These are phyloP conservation scores for Leishmania amazonensis DNA, from an alignment of 208 protist species.

Conservation along the genomic window DNA sequence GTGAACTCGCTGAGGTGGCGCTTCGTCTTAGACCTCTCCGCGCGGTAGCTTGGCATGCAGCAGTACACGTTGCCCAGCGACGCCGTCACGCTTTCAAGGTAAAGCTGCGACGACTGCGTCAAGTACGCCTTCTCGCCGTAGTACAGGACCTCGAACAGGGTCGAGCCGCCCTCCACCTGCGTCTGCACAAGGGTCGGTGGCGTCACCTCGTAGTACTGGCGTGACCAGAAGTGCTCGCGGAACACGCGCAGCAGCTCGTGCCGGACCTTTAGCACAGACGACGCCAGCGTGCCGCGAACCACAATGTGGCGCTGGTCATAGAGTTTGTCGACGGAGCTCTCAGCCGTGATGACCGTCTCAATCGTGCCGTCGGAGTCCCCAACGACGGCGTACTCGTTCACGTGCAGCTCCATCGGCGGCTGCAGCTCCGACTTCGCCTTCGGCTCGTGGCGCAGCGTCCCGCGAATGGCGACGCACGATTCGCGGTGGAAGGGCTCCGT, in stretches of 20 bases:
- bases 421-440: slow-evolving; percentile 85
- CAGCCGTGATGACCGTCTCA: slow-evolving; percentile 90
- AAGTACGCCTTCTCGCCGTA: slow-evolving; percentile 98
- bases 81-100: slow-evolving; percentile 97
- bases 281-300: slow-evolving; percentile 89
- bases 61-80: slow-evolving; percentile 97
- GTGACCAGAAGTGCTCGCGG: slow-evolving; percentile 95
- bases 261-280: slow-evolving; percentile 92
- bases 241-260: slow-evolving; percentile 92
- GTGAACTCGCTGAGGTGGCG: slow-evolving; percentile 99
- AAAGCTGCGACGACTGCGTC: slow-evolving; percentile 99
- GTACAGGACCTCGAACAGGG: slow-evolving; percentile 98
- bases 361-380: slow-evolving; percentile 81
- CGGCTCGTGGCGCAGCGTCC: slow-evolving; percentile 66
- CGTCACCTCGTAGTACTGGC: slow-evolving; percentile 94
- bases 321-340: slow-evolving; percentile 92
- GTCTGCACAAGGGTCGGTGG: slow-evolving; percentile 98
- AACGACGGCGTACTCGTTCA: slow-evolving; percentile 88
- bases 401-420: slow-evolving; percentile 86
- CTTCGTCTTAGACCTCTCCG: slow-evolving; percentile 98
- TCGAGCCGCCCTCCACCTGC: slow-evolving; percentile 97
- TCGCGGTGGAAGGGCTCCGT: slow-evolving; percentile 86
- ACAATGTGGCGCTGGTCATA: slow-evolving; percentile 97
- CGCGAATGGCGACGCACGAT: slow-evolving; percentile 84
- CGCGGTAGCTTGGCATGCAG: slow-evolving; percentile 96